Base-by-base conservation (phyloP, 116 monocot species). In the Papilionanthe hybrid region DNA sequence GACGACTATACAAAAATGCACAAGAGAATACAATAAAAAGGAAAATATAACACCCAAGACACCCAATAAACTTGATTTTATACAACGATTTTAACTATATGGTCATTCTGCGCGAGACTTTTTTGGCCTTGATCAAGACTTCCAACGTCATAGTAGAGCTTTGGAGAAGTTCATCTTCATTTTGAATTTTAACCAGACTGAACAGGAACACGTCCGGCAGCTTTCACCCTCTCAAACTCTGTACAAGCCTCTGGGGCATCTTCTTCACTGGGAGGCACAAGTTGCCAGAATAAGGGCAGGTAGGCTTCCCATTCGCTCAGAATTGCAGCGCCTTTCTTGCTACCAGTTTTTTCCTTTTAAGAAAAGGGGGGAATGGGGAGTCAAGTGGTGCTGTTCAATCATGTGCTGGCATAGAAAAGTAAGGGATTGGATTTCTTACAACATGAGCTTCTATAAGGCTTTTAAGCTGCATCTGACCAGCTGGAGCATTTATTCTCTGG, bases 391-490 rank as follows among this genome's bases (percentile, higher is more conserved):
- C 15, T 53, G 15, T 53, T 53, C 15, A 53, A 53, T 15, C 53
- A 49, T 53, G 53, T 15, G 4, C 13, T 53, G 53, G 7, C 3
- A 30, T 29, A n/a, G 29, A 84, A 53, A 9, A 43, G 43, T 12
- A 30, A 75, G 32, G 47, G n/a, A 20, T 30, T 69, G 30, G 19
- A 42, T 57, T 75, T 77, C 99, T 93, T 91, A 99, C 99, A 81
- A 95, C 99, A 86, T 99, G 93, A 67, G 99, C 89, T 83, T 99
- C 95, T 78, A 99, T 99, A 88, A 99, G 81, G 85, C 90, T 87
- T 81, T 99, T 99, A 15, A 99, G 88, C 80, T 99, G 99, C 99
- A 99, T 92, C 83, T 99, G 99, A 11, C 99, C 99, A 71, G 93
- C 95, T 45, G 99, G 89, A 44, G 99, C 99, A 85, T 92, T 92